phyloP scores from a whole-genome alignment of 352 stramenopile genomes.

The Saprolegnia diclina region DNA sequence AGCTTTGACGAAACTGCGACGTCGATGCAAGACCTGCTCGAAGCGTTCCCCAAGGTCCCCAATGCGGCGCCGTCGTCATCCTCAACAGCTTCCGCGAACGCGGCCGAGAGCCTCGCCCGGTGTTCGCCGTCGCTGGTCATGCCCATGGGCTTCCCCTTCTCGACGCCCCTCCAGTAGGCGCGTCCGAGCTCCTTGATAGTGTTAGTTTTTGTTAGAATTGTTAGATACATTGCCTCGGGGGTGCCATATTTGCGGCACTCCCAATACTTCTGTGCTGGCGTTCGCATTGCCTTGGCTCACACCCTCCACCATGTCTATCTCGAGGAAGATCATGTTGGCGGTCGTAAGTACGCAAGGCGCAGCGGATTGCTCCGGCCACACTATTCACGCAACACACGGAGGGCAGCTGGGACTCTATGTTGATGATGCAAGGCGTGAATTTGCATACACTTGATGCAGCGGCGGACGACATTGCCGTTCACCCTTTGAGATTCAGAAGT shows the following conservation, averaged over 20 bases:
- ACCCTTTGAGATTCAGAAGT: too few relatives aligned
- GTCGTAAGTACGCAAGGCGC: background rate
- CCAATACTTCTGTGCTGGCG: background rate
- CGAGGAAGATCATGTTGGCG: background rate
- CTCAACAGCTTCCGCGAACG: background rate
- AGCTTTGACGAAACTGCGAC: conserved; percentile 9
- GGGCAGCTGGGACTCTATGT: background rate
- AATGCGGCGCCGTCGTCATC: background rate
- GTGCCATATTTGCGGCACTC: background rate
- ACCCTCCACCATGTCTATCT: background rate
- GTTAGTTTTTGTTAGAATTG: conserved; percentile 10
- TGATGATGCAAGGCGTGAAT: background rate
- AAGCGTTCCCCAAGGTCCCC: background rate
- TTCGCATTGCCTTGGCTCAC: background rate
- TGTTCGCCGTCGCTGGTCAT: background rate
- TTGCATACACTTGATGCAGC: background rate
- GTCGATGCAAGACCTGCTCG: conserved; percentile 7
- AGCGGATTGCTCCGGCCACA: background rate
- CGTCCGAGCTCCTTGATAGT: background rate
- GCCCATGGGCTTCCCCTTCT: conserved; percentile 9
- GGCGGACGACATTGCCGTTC: too few relatives aligned
- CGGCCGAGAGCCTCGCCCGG: background rate
- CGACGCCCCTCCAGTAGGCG: conserved; percentile 7
- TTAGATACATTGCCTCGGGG: conserved; percentile 13
- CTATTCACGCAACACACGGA: too few relatives aligned